Conservation (phyloP, 768 basidiomycete genomes). For the Mycena haematopus region DNA sequence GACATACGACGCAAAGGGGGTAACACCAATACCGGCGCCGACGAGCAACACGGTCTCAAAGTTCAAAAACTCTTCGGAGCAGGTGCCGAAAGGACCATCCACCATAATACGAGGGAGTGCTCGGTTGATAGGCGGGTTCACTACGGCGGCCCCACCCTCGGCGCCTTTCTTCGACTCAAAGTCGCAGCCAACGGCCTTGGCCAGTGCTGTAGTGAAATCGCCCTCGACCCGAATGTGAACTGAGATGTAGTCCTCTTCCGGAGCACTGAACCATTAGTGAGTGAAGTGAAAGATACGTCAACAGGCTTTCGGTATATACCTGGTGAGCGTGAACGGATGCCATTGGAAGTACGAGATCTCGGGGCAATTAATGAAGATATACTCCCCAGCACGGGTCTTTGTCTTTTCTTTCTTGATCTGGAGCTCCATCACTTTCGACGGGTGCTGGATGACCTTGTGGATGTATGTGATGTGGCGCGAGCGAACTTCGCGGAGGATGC, state of each 20-base stretch:
- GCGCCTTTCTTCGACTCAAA: constrained; percentile 64
- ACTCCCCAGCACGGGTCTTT: constrained; percentile 81
- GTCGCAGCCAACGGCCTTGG: constrained; percentile 84
- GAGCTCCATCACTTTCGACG: constrained; percentile 90
- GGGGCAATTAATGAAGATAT: constrained; percentile 91
- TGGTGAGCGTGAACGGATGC: constrained; percentile 94
- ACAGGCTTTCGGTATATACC: constrained; percentile 43
- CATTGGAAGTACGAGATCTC: constrained; percentile 95
- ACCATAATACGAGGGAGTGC: constrained; percentile 93
- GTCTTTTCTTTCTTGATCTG: constrained; percentile 40
- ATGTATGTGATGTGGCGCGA: constrained; percentile 91
- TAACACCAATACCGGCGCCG: constrained; percentile 96
- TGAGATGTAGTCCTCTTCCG: constrained; percentile 94
- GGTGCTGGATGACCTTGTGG: constrained; percentile 94
- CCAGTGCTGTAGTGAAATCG: constrained; percentile 85
- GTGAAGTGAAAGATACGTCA: neutral
- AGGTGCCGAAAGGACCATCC: constrained; percentile 94
- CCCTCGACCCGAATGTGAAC: constrained; percentile 92
- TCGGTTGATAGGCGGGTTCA: constrained; percentile 68
- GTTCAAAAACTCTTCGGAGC: constrained; percentile 90
- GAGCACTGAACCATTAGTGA: constrained; percentile 62
- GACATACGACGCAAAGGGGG: constrained; percentile 92
- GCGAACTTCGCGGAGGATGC: constrained; percentile 90
- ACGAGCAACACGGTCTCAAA: constrained; percentile 90
- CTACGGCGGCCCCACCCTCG: constrained; percentile 58